Percentiles rank a stretch among this genome's conserved stretches.
These are phyloP conservation scores for Aaosphaeria pasadenensis DNA, from an alignment of 2,329 filamentous ascomycete genomes.

Conservation along the genomic window DNA sequence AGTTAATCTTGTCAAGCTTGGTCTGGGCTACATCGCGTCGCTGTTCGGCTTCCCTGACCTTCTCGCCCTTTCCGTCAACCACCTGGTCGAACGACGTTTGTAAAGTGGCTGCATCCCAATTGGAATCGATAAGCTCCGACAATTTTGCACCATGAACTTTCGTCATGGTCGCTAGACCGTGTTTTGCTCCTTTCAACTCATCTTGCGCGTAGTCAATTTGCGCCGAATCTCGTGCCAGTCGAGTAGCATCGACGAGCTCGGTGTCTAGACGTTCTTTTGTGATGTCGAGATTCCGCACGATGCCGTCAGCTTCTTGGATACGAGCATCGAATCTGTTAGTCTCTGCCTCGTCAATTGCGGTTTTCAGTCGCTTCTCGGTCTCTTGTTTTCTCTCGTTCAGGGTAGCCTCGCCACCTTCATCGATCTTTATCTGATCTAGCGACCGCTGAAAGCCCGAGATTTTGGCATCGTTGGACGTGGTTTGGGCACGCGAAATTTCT, in stretches of 20 bases:
- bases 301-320: slow-evolving; percentile 63
- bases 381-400: slow-evolving; percentile 73
- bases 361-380: slow-evolving; percentile 60
- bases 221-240: slow-evolving; percentile 76
- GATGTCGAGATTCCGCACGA: slow-evolving; percentile 67
- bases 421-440: slow-evolving; percentile 70
- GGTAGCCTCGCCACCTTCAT: slow-evolving; percentile 79
- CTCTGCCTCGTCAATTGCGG: slow-evolving; percentile 62
- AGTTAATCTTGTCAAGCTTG: slow-evolving; percentile 74
- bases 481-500: slow-evolving; percentile 68
- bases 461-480: slow-evolving; percentile 70
- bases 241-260: slow-evolving; percentile 82
- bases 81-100: slow-evolving; percentile 68
- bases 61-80: slow-evolving; percentile 55
- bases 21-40: slow-evolving; percentile 68
- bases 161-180: slow-evolving; percentile 73
- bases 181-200: slow-evolving; percentile 70
- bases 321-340: slow-evolving; percentile 67
- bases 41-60: slow-evolving; percentile 63
- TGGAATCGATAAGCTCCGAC: slow-evolving; percentile 57
- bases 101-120: slow-evolving; percentile 68
- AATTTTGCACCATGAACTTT: slow-evolving; percentile 73
- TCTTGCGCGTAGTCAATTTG: slow-evolving; percentile 81
- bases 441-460: slow-evolving; percentile 64
- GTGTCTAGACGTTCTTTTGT: slow-evolving; percentile 68